phyloP scores from a whole-genome alignment of 805 yeast species.

The Candida lessepsii region DNA sequence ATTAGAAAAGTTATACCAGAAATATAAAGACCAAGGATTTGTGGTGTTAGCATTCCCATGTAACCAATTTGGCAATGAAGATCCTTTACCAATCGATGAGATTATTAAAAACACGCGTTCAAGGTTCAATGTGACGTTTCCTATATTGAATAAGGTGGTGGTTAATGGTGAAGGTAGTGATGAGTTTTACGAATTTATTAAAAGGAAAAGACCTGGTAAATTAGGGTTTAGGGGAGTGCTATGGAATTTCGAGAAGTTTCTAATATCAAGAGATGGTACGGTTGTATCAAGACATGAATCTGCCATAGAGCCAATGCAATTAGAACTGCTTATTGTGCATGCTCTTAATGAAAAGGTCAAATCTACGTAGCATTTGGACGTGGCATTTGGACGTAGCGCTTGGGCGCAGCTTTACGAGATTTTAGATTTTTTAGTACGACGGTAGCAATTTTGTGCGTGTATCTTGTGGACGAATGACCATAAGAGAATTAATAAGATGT shows the following conservation, averaged over 20 bases:
- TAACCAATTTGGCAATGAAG: constrained; percentile 82
- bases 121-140: constrained; percentile 34
- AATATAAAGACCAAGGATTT: constrained; percentile 62
- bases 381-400: too few species aligned
- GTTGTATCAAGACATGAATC: constrained; percentile 66
- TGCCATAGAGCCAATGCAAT: constrained; percentile 56
- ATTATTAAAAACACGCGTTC: constrained; percentile 21
- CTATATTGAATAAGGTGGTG: constrained; percentile 33
- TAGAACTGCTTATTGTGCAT: constrained; percentile 33
- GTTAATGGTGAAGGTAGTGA: constrained; percentile 37
- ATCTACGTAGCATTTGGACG: background rate
- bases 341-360: background rate
- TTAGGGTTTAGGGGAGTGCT: constrained; percentile 48
- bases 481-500: too few species aligned
- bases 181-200: constrained; percentile 31
- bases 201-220: constrained; percentile 23
- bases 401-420: too few species aligned
- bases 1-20: constrained; percentile 64
- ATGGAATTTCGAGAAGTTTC: constrained; percentile 81
- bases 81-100: constrained; percentile 57
- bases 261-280: constrained; percentile 55
- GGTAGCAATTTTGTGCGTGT: too few species aligned
- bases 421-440: too few species aligned
- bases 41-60: constrained; percentile 84
- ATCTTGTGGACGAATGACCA: too few species aligned